A percentile compares a stretch with the other conserved stretches of the same genome.
Conservation (phyloP, 1,284 basidiomycete genomes). For the Flammula alnicola region DNA sequence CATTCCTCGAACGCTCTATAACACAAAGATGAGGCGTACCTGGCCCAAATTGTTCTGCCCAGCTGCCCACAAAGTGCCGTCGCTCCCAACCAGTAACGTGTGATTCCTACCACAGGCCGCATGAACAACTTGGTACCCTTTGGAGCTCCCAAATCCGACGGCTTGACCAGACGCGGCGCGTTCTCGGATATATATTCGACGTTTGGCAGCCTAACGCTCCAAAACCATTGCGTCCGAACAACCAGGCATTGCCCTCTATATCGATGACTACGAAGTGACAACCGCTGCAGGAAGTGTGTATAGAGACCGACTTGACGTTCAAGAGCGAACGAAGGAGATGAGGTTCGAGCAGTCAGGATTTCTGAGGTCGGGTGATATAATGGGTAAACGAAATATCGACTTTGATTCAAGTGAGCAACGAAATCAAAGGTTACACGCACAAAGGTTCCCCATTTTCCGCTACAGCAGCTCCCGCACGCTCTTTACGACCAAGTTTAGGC, state of each 20-base stretch:
- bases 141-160: conserved; percentile 64
- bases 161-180: conserved; percentile 66
- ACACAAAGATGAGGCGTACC: conserved; percentile 43
- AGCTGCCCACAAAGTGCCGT: conserved; percentile 83
- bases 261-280: conserved; percentile 82
- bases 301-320: conserved; percentile 74
- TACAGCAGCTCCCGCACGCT: conserved; percentile 53
- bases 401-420: conserved; percentile 1
- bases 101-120: conserved; percentile 87
- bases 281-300: conserved; percentile 75
- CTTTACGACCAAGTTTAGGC: conserved; percentile 70
- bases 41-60: conserved; percentile 88
- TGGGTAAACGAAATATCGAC: conserved; percentile 6
- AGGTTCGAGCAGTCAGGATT: conserved; percentile 82
- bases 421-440: conserved; percentile 28
- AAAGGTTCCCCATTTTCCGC: conserved; percentile 46
- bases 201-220: conserved; percentile 58
- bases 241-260: conserved; percentile 78
- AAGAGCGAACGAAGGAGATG: conserved; percentile 87
- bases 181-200: conserved; percentile 72
- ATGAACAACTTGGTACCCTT: conserved; percentile 72
- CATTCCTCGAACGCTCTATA: background rate
- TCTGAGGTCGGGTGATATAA: conserved; percentile 27
- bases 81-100: conserved; percentile 81
- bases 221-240: conserved; percentile 83